Conservation (phyloP, 2,329 filamentous ascomycete species). For the Colletotrichum sp. region DNA sequence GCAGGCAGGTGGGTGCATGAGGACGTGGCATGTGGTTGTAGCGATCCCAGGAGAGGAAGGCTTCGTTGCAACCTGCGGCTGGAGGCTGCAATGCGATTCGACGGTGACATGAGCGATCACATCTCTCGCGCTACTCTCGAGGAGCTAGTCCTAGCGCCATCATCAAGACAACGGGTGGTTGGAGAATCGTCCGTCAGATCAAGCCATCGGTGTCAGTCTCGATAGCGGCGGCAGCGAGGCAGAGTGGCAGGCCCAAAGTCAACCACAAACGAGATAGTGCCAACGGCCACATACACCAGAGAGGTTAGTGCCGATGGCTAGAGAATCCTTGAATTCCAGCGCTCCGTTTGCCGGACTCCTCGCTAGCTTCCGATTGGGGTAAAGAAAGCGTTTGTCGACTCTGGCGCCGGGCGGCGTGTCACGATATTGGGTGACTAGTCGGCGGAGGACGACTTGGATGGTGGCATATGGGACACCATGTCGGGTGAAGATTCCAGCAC, state of each 20-base stretch:
- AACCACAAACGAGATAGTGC: neutral
- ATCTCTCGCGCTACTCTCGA: slow-evolving; percentile 1
- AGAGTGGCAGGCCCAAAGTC: neutral
- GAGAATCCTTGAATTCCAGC: neutral
- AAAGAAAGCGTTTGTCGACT: neutral
- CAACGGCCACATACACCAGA: neutral
- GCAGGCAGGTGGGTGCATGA: neutral
- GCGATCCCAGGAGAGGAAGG: slow-evolving; percentile 2
- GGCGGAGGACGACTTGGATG: neutral
- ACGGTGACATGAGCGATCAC: slow-evolving; percentile 3
- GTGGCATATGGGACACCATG: neutral
- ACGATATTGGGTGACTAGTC: neutral
- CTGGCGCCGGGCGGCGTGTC: neutral
- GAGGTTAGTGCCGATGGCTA: neutral
- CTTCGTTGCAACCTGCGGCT: slow-evolving; percentile 1
- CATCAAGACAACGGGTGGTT: neutral
- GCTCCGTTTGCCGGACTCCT: neutral
- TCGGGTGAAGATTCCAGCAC: neutral
- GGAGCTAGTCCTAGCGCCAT: slow-evolving; percentile 5
- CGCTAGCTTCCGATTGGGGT: neutral
- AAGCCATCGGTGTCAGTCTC: neutral
- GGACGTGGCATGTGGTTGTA: slow-evolving; percentile 20
- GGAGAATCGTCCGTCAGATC: neutral
- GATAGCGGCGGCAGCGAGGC: neutral
- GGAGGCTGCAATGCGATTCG: slow-evolving; percentile 3